Evolutionary conservation across 352 stramenopile species (phyloP).

Genomic region (Pythium brassicae): DNA sequence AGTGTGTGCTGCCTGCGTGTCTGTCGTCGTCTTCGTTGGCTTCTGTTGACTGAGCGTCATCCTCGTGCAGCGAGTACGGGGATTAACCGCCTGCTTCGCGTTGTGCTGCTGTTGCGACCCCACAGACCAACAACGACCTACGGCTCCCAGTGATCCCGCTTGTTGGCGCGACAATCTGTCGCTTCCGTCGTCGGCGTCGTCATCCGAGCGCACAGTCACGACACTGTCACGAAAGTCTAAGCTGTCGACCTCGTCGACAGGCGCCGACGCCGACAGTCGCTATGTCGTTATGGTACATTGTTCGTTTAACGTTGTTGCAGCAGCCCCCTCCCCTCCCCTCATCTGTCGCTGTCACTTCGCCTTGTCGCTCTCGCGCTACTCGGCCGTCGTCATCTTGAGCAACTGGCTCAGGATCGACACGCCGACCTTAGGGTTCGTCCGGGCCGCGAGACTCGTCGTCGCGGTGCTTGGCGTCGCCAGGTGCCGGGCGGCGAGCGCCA

Average conservation of each 20-base stretch:
- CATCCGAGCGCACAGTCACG: neutral
- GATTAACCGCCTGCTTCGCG: slow-evolving; percentile 8
- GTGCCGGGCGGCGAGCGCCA: slow-evolving; percentile 16
- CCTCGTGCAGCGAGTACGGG: slow-evolving; percentile 6
- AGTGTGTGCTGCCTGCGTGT: slow-evolving; percentile 4
- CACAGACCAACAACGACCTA: slow-evolving; percentile 9
- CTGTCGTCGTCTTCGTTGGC: neutral
- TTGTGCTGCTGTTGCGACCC: neutral
- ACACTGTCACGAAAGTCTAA: neutral
- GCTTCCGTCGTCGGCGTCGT: neutral
- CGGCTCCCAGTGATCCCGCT: slow-evolving; percentile 7
- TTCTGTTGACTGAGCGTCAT: neutral
- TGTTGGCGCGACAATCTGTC: neutral
- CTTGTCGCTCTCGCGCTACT: slow-evolving; percentile 15
- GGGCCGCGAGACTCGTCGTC: slow-evolving; percentile 43
- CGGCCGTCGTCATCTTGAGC: slow-evolving; percentile 26
- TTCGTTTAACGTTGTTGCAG: neutral
- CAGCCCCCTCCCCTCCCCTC: neutral
- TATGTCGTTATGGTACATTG: neutral
- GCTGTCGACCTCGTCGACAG: neutral
- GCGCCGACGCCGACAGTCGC: neutral
- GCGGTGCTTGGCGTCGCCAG: slow-evolving; percentile 6
- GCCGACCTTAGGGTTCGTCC: slow-evolving; percentile 66
- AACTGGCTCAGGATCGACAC: slow-evolving; percentile 49
- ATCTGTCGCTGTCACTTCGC: neutral